Base-by-base conservation (phyloP, 1,284 basidiomycete species). In the Pascua sp. region DNA sequence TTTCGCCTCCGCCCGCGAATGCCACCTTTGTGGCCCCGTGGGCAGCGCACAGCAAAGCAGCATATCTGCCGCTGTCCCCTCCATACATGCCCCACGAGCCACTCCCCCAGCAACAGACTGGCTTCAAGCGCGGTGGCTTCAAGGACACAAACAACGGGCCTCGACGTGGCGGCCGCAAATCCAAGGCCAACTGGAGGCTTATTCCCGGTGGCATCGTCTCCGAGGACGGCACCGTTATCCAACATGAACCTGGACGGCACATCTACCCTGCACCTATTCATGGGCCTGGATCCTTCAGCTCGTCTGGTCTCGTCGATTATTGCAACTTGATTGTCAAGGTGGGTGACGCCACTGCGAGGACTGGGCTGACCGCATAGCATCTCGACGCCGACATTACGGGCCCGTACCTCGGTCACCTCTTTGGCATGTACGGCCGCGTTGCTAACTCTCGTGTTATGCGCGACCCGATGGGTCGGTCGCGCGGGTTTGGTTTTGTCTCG, bases 401-500 rank as follows among this genome's bases (percentile, higher is more conserved):
- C 0, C 87, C 90, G 67, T 85, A 83, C 52, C 82, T 96, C 5
- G 88, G 88, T 67, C 80, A 85, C 18, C 84, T 90, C 69, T 95
- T 95, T 37, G 17, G 51, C 1, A 67, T 90, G 86, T 89, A 86
- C 69, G 91, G 90, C 44, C 85, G 87, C 75, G 90, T 93, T 56
- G 87, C 91, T 59, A 91, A 91, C 72, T 92, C 92, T 32, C 85
- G 91, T 57, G 90, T 97, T 49, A 96, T 96, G 93, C 85, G 90
- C 24, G 92, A 92, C 68, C 88, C 92, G 65, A 79, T 70, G 50
- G 88, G 89, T 18, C 85, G 88, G 53, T 90, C 88, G 73, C 86
- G 90, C 56, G 91, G 91, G 7, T 97, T 95, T 70, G 93, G 93
- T n/a, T 98, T 97, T 70, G 94, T 97, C 56, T 91, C 89, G 32